Conservation (phyloP, 106 monocot genomes). For the Allium fistulosum region DNA sequence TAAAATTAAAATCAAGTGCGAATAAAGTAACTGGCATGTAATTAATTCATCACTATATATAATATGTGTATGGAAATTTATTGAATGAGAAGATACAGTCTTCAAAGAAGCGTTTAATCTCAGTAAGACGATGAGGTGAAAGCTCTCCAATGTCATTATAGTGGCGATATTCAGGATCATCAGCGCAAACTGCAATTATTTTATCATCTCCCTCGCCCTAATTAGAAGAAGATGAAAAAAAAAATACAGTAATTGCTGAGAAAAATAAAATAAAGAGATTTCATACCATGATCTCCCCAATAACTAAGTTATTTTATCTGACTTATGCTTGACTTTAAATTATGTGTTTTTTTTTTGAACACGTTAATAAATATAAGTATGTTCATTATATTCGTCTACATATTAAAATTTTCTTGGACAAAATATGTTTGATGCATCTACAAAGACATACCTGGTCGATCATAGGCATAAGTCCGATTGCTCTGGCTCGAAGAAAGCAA, state of each 20-base stretch:
- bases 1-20: not conserved
- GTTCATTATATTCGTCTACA: not conserved
- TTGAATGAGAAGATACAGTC: constrained; percentile 41
- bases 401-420: not conserved
- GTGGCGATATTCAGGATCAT: constrained; percentile 79
- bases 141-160: constrained; percentile 66
- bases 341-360: not conserved
- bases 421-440: not conserved
- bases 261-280: not conserved
- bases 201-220: constrained; percentile 71
- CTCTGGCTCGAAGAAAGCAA: constrained; percentile 66
- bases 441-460: constrained; percentile 49
- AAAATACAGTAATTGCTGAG: not conserved
- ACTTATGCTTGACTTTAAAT: not conserved
- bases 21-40: not conserved
- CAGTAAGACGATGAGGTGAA: constrained; percentile 65
- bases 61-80: not conserved
- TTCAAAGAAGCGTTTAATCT: constrained; percentile 83
- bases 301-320: not conserved
- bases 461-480: constrained; percentile 80
- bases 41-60: not conserved
- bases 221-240: not conserved
- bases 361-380: not conserved
- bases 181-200: constrained; percentile 64
- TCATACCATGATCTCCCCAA: not conserved